These are phyloP conservation scores for Leishmania gerbilli DNA, from an alignment of 208 protist species.

Conservation along the genomic window DNA sequence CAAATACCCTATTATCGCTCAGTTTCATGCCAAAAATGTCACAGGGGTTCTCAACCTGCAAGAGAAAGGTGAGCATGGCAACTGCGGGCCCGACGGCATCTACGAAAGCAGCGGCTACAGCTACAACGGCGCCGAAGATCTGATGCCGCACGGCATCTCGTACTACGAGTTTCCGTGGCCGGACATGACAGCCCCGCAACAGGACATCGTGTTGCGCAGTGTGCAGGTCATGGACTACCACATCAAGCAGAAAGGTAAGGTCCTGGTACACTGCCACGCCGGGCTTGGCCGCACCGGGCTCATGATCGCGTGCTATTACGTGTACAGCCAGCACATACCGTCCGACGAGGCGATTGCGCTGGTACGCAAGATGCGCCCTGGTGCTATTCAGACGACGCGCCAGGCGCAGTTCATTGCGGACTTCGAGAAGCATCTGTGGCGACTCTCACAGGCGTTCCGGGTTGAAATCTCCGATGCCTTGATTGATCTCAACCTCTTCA, in stretches of 20 bases:
- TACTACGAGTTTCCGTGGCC: conserved; percentile 93
- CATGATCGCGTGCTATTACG: conserved; percentile 92
- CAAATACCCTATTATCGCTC: conserved; percentile 81
- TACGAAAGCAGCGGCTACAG: conserved; percentile 89
- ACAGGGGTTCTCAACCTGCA: conserved; percentile 90
- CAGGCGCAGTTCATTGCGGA: conserved; percentile 86
- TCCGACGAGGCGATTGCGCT: conserved; percentile 74
- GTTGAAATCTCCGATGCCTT: conserved; percentile 77
- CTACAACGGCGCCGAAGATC: conserved; percentile 85
- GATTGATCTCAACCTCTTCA: conserved; percentile 75
- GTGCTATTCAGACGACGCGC: conserved; percentile 84
- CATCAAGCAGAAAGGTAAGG: conserved; percentile 82
- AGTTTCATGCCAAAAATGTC: conserved; percentile 81
- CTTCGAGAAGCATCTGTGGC: conserved; percentile 89
- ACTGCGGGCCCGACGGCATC: conserved; percentile 88
- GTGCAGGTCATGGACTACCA: conserved; percentile 93
- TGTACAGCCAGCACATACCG: conserved; percentile 81
- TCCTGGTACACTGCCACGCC: conserved; percentile 93
- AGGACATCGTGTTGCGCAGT: conserved; percentile 87
- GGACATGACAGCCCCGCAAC: conserved; percentile 90
- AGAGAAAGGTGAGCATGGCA: conserved; percentile 91
- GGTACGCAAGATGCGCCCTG: conserved; percentile 68
- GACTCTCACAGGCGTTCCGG: conserved; percentile 78
- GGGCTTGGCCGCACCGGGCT: conserved; percentile 91
- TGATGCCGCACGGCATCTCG: conserved; percentile 85